Percentiles rank a stretch among this genome's conserved stretches.
phyloP scores from a whole-genome alignment of 495 filamentous ascomycete genomes.

The Xylaria cubensis region DNA sequence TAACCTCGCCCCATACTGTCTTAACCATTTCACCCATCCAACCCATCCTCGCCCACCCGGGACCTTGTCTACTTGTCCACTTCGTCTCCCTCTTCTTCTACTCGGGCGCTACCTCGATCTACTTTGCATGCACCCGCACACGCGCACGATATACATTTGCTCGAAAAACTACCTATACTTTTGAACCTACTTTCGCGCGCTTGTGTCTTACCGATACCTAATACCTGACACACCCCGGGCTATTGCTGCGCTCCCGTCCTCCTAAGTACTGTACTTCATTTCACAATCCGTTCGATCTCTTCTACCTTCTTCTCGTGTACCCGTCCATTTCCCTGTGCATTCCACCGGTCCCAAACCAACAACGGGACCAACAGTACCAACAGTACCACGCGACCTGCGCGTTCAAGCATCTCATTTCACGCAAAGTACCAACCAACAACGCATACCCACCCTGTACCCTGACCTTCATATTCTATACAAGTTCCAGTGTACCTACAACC shows the following conservation, averaged over 20 bases:
- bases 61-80: conserved; percentile 31
- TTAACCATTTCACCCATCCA: conserved; percentile 23
- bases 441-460: conserved; percentile 29
- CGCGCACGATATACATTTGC: conserved; percentile 24
- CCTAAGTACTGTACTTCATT: conserved; percentile 14
- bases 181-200: neutral
- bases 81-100: conserved; percentile 27
- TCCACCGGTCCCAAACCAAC: conserved; percentile 22
- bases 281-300: conserved; percentile 11
- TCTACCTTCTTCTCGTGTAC: conserved; percentile 25
- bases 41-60: conserved; percentile 20
- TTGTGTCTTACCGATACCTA: conserved; percentile 17
- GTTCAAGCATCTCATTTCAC: conserved; percentile 7
- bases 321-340: conserved; percentile 24
- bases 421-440: conserved; percentile 28
- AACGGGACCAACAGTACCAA: conserved; percentile 29
- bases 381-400: conserved; percentile 29
- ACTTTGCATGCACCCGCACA: conserved; percentile 31
- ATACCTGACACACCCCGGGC: conserved; percentile 13
- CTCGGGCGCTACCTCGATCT: conserved; percentile 31
- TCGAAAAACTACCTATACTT: conserved; percentile 21
- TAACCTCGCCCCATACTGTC: conserved; percentile 15
- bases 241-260: conserved; percentile 12
- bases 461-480: conserved; percentile 24
- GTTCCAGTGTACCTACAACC: conserved; percentile 26